phyloP scores from a whole-genome alignment of 1,284 basidiomycete species.

The Violaceomyces palustris region DNA sequence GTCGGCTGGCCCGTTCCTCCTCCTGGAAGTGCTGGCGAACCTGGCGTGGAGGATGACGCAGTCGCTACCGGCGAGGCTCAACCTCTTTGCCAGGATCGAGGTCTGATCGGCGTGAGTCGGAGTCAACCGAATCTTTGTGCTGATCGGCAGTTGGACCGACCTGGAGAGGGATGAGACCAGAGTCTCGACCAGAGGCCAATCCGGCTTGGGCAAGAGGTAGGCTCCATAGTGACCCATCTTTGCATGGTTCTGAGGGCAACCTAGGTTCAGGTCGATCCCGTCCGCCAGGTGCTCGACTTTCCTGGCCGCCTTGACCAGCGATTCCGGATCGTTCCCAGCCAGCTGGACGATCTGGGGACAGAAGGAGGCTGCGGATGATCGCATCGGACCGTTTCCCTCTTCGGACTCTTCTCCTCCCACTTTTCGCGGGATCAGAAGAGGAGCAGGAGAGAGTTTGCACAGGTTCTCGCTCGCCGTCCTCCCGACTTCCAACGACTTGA shows the following conservation, averaged over 20 bases:
- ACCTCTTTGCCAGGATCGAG: slow-evolving; percentile 59
- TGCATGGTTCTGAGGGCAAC: slow-evolving; percentile 69
- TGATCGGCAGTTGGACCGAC: slow-evolving; percentile 58
- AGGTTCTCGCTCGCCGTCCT: slow-evolving; percentile 8
- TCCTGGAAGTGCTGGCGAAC: slow-evolving; percentile 63
- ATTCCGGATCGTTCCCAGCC: slow-evolving; percentile 64
- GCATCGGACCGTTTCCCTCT: too few relatives aligned
- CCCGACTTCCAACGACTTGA: slow-evolving; percentile 21
- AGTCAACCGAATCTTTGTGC: slow-evolving; percentile 59
- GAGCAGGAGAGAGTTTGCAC: slow-evolving; percentile 5
- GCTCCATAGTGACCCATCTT: slow-evolving; percentile 66
- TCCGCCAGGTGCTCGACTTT: slow-evolving; percentile 62
- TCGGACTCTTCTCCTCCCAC: too few relatives aligned
- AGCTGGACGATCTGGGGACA: slow-evolving; percentile 69
- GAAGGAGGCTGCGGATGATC: too few relatives aligned
- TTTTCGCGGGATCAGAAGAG: too few relatives aligned
- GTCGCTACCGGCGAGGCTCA: slow-evolving; percentile 63
- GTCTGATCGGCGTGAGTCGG: slow-evolving; percentile 60
- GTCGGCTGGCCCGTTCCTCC: slow-evolving; percentile 66
- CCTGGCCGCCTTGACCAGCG: slow-evolving; percentile 61
- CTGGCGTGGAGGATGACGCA: slow-evolving; percentile 69
- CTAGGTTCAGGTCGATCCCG: slow-evolving; percentile 59
- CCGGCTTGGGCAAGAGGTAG: slow-evolving; percentile 64
- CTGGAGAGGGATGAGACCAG: slow-evolving; percentile 59
- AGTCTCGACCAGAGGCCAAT: slow-evolving; percentile 64